Evolutionary conservation across 1,284 basidiomycete species (phyloP), one percentile per base, ranked within the genome.

Genomic region (Cutaneotrichosporon sp.): DNA sequence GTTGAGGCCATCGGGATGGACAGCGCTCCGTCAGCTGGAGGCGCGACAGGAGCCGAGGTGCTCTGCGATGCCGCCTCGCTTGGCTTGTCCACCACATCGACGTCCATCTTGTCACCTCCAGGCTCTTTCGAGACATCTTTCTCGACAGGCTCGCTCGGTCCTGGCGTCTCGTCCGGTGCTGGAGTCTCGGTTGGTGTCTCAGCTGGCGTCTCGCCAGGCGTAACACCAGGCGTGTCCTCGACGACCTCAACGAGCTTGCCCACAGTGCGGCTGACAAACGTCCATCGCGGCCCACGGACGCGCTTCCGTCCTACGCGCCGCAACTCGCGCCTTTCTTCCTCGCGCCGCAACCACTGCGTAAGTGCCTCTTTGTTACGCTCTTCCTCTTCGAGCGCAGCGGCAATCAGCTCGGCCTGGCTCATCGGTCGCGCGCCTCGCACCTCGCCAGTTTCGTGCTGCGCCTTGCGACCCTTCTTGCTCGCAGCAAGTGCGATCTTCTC

Each of bases 371-470:
- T 79, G 68, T 84, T 84, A 63, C 78, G 72, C 70, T 84, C 83
- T 66, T 84, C 83, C 51, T 81, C 81, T 68, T 83, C 82, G 55
- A 84, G 72, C 5, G 83, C 83, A 52, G 81, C 82, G 10, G 80
- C 82, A 59, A 84, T 84, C 30, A 83, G 72, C 58, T 82, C 81
- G 38, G 80, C 82, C 66, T 84, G 83, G 3, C 82, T 83, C 72
- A 77, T 73, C 2, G 66, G 69, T 13, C 72, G 61, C 8, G 68
- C 65, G 14, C 71, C 73, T 16, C 74, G 63, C 4, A 73, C 63
- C 57, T 76, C 73, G 14, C 74, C 76, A 13, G 70, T 72, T 56
- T 73, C 70, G 65, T 79, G 76, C 61, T 72, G 70, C 18, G 77
- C 74, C 58, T 66, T 70, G 30, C 77, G 68, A 1, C 71, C 68